A percentile compares a stretch with the other conserved stretches of the same genome.
Evolutionary conservation across 106 monocot genomes (phyloP).

Genomic region (Posidonia australis): DNA sequence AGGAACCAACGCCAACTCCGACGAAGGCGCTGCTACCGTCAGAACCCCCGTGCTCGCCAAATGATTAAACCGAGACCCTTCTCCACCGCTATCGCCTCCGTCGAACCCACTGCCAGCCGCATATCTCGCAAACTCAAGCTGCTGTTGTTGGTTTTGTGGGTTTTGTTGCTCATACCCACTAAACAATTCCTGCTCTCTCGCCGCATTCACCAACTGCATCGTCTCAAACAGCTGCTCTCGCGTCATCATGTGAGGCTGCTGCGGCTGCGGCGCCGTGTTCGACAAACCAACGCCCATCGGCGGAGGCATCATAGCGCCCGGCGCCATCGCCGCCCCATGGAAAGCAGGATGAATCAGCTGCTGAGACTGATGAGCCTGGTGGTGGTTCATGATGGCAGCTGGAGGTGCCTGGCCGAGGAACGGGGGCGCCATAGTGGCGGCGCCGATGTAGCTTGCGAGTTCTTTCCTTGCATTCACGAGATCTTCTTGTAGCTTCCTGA

Average conservation of each 20-base stretch:
- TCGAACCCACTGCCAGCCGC: background rate
- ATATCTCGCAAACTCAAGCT: background rate
- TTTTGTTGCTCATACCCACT: background rate
- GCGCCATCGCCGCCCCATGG: no score
- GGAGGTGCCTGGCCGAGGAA: background rate
- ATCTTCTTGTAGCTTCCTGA: constrained; percentile 27
- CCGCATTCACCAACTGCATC: background rate
- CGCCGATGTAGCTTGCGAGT: constrained; percentile 38
- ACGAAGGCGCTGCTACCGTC: background rate
- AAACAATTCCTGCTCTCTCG: background rate
- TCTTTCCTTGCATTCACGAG: constrained; percentile 35
- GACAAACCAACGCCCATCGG: no score
- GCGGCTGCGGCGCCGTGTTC: background rate
- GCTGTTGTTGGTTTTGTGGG: background rate
- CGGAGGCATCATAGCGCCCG: no score
- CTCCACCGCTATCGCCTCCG: background rate
- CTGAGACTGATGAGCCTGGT: background rate
- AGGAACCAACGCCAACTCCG: constrained; percentile 2
- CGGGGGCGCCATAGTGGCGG: background rate
- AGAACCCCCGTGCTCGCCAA: background rate
- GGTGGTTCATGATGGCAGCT: no score
- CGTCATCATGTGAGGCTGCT: background rate
- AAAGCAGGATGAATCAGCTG: no score
- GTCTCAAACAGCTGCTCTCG: background rate
- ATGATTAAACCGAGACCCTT: background rate